Base-by-base conservation (phyloP, 768 basidiomycete genomes). In the Boletus pseudopeckii region DNA sequence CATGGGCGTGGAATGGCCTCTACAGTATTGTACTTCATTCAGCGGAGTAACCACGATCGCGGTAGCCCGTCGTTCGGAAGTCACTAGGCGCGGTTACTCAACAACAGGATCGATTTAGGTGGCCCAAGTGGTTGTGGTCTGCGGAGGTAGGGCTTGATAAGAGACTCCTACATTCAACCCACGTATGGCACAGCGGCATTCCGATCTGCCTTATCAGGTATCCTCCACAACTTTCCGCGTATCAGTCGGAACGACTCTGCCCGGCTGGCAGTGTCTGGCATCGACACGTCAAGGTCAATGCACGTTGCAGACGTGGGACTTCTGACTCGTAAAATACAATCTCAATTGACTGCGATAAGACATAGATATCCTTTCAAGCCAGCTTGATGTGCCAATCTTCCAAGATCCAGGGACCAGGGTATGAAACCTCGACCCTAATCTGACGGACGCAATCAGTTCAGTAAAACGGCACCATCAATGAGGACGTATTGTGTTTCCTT, bases 131-230 rank as follows among this genome's bases (percentile, higher is more conserved):
- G 37, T 41, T 28, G 18, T 26, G 28, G 45, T 37, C 18, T 36
- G 28, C 26, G 15, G 24, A 34, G 30, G 50, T 50, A 38, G 50
- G 52, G 42, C 39, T 17, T 33, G 45, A 62, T 54, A 53, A 54
- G 55, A 34, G 20, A n/a, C 20, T n/a, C 32, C 33, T 20, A 46
- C 48, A 10, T 34, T 13, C 40, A 10, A 40, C 2, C 30, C 22
- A 32, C 47, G 30, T 28, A 37, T 26, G 22, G 37, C 26, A 2
- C 11, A 26, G 8, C 13, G 8, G n/a, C 38, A 37, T 14, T 50
- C 7, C 43, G 56, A 51, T 59, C 22, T 41, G 17, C 34, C 40
- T 18, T 36, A 8, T 33, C 33, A 41, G 40, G 38, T 7, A 20
- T 41, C 24, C 39, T 34, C 34, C 34, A 48, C 28, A 37, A 5